Evolutionary conservation across 129 eudicot species (phyloP).

Genomic region (Flaveria linearis): DNA sequence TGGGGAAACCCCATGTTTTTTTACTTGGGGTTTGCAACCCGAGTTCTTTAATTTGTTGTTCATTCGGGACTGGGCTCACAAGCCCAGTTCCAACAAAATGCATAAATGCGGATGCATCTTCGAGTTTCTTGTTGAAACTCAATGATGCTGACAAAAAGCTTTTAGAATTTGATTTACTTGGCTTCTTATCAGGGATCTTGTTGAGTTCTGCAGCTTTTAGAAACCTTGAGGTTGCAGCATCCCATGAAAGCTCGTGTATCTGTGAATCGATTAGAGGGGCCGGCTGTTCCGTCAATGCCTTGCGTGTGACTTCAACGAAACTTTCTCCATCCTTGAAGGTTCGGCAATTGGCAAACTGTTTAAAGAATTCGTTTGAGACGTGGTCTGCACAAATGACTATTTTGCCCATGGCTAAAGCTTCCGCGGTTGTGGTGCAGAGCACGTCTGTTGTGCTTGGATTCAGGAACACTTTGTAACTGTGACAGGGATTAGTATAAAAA

Average conservation of each 20-base stretch:
- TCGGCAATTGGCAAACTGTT: constrained; percentile 89
- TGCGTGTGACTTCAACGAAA: constrained; percentile 65
- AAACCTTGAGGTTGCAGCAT: constrained; percentile 85
- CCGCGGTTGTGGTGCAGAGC: constrained; percentile 91
- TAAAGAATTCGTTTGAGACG: constrained; percentile 88
- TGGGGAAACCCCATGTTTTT: constrained; percentile 31
- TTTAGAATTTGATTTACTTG: constrained; percentile 41
- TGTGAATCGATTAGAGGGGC: constrained; percentile 61
- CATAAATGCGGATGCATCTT: constrained; percentile 80
- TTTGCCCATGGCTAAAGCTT: constrained; percentile 97
- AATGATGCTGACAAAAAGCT: constrained; percentile 60
- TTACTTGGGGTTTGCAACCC: constrained; percentile 48
- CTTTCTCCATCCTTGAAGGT: constrained; percentile 63
- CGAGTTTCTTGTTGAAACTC: constrained; percentile 52
- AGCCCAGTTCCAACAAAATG: constrained; percentile 74
- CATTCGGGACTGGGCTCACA: constrained; percentile 61
- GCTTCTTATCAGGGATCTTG: constrained; percentile 39
- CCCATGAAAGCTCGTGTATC: constrained; percentile 93
- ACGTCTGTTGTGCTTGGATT: constrained; percentile 99
- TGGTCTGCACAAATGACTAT: constrained; percentile 92
- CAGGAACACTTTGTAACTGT: constrained; percentile 88
- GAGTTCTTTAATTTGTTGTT: constrained; percentile 67
- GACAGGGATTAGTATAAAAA: constrained; percentile 6
- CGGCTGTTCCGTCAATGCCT: constrained; percentile 67
- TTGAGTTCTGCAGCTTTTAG: constrained; percentile 61